A percentile compares a stretch with the other conserved stretches of the same genome.
Conservation (phyloP, 768 basidiomycete genomes). For the Crassisporium funariophilum region DNA sequence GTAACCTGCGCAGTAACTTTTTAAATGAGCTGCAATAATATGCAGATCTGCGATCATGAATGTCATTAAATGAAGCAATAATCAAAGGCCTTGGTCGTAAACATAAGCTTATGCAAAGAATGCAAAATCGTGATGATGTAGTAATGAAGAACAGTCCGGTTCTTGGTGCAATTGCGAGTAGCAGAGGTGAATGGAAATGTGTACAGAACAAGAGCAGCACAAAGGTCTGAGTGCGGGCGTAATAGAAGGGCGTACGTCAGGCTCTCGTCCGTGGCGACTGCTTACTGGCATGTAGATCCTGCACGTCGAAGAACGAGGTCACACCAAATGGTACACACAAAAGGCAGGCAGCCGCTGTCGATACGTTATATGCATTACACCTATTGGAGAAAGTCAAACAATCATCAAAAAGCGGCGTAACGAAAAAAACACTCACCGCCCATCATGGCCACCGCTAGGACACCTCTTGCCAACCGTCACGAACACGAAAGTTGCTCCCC, state of each 20-base stretch:
- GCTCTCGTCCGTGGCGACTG: slow-evolving; percentile 59
- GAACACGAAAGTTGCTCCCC: slow-evolving; percentile 62
- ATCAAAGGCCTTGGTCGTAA: not conserved
- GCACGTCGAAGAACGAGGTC: slow-evolving; percentile 64
- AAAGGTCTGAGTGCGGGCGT: not conserved
- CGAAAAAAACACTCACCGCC: slow-evolving; percentile 48
- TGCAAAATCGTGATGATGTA: no score
- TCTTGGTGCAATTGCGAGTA: no score
- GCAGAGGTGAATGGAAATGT: no score
- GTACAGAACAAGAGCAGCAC: not conserved
- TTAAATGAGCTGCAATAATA: no score
- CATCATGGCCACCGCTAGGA: slow-evolving; percentile 62
- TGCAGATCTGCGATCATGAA: slow-evolving; percentile 8
- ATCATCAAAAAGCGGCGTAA: not conserved
- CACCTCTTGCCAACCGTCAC: slow-evolving; percentile 64
- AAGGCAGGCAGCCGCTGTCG: slow-evolving; percentile 62
- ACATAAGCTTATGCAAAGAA: slow-evolving; percentile 1
- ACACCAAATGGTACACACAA: slow-evolving; percentile 56
- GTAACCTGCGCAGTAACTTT: no score
- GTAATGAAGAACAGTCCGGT: no score
- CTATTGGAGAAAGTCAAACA: slow-evolving; percentile 31
- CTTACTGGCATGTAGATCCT: slow-evolving; percentile 64
- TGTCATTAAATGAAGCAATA: slow-evolving; percentile 8
- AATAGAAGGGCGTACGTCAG: slow-evolving; percentile 7
- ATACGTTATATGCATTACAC: slow-evolving; percentile 74